These are phyloP conservation scores for Pleurotus ostreatus DNA, from an alignment of 768 basidiomycete genomes.

Conservation along the genomic window DNA sequence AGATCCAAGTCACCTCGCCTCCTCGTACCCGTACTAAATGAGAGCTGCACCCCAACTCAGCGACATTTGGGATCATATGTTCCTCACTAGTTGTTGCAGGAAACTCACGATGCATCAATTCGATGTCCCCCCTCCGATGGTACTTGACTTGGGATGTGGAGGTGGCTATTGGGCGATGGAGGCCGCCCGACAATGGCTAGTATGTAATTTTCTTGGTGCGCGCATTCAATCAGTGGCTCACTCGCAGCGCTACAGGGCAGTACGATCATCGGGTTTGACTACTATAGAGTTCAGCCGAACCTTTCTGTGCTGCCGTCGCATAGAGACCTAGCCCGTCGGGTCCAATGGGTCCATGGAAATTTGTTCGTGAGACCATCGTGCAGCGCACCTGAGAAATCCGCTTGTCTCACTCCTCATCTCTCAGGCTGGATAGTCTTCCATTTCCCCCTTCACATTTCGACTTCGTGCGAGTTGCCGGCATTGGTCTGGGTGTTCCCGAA, in stretches of 20 bases:
- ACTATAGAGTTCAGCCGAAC: constrained; percentile 51
- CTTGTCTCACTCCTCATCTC: constrained; percentile 5
- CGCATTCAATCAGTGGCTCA: constrained; percentile 5
- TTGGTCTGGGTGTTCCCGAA: constrained; percentile 69
- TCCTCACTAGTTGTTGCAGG: constrained; percentile 44
- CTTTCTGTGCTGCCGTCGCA: constrained; percentile 29
- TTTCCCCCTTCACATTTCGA: constrained; percentile 57
- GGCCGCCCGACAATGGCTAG: constrained; percentile 65
- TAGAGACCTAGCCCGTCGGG: constrained; percentile 39
- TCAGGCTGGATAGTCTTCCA: constrained; percentile 61
- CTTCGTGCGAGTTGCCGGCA: constrained; percentile 58
- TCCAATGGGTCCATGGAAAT: constrained; percentile 68
- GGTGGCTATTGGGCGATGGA: constrained; percentile 69
- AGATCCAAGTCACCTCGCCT: constrained; percentile 17
- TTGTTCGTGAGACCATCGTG: constrained; percentile 38
- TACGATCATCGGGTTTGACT: constrained; percentile 57
- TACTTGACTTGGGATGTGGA: constrained; percentile 73
- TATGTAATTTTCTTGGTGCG: constrained; percentile 22
- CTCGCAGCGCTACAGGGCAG: constrained; percentile 33
- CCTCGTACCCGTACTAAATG: too few relatives aligned
- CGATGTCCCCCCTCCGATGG: constrained; percentile 39
- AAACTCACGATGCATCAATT: constrained; percentile 55
- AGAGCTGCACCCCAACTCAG: constrained; percentile 26
- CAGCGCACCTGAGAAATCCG: background rate
- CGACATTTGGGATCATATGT: constrained; percentile 71